Conservation (phyloP, 768 basidiomycete species). For the Calocera cornea region DNA sequence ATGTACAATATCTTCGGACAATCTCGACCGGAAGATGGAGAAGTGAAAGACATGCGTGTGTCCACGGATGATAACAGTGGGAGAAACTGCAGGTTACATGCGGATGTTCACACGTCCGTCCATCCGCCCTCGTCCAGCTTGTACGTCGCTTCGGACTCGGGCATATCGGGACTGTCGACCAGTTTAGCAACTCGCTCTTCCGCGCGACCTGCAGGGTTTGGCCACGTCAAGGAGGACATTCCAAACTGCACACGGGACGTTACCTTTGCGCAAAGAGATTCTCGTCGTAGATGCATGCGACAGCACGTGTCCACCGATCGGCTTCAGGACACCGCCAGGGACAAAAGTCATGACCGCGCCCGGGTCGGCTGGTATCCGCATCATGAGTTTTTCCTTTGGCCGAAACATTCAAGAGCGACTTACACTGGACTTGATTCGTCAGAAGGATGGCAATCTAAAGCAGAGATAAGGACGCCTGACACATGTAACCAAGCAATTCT, state of each 20-base stretch:
- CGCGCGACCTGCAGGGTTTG: constrained; percentile 48
- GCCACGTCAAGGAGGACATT: neutral
- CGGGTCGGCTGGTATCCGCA: constrained; percentile 54
- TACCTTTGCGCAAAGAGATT: constrained; percentile 78
- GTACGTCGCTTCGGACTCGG: constrained; percentile 83
- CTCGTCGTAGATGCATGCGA: constrained; percentile 83
- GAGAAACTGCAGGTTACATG: constrained; percentile 14
- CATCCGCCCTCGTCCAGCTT: constrained; percentile 85
- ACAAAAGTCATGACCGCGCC: constrained; percentile 93
- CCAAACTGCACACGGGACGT: constrained; percentile 3
- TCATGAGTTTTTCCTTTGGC: neutral
- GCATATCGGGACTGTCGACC: constrained; percentile 78
- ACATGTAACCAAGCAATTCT: constrained; percentile 12
- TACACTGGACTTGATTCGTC: constrained; percentile 89
- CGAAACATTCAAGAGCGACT: constrained; percentile 14
- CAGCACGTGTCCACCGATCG: constrained; percentile 70
- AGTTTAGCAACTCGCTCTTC: constrained; percentile 85
- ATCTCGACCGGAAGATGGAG: too few relatives aligned
- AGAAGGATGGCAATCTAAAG: constrained; percentile 66
- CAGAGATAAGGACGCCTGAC: constrained; percentile 7
- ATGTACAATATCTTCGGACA: too few relatives aligned
- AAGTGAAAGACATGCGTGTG: too few relatives aligned
- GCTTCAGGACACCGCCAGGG: constrained; percentile 81
- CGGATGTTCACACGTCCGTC: constrained; percentile 51
- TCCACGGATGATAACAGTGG: constrained; percentile 2